Evolutionary conservation across 352 stramenopile genomes (phyloP), one percentile per base, ranked within the genome.

Genomic region (Phytopythium vexans): DNA sequence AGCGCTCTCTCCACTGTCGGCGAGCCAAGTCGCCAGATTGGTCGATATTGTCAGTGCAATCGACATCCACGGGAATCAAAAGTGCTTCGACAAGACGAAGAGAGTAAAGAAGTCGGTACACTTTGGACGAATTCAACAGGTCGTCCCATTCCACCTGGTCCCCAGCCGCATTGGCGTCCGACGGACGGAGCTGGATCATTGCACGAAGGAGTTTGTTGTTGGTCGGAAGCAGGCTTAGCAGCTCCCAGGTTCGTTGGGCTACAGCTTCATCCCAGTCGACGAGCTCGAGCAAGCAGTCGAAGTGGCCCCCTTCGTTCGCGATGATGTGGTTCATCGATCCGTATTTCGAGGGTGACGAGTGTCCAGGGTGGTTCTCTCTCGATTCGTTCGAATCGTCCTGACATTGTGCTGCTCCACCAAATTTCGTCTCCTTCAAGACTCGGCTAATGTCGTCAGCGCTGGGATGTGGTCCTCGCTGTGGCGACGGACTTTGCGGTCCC

Each of bases 1-100:
- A 94, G 0, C 79, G 79, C 21, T 94, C 79, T 39, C 79, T 76
- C 83, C 83, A 94, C 41, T 92, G 79, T 15, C 83, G 70, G 21
- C 76, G 70, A 2, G 77, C 74, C 0, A 52, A 66, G 52, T 89
- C 41, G 5, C 16, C 33, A 8, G 51, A 50, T 3, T 31, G 5
- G 1, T 5, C 37, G 32, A 21, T 14, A 21, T n/a, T 9, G 6
- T 3, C 21, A 4, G 1, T 8, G 14, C 21, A 32, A 27, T 44
- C n/a, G 3, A 4, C 1, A 21, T 70, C 64, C 33, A 66, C 39
- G 16, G 77, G 74, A 8, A 92, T 56, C 9, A 92, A 62, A 0
- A 93, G 66, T 6, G 79, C 77, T 50, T 94, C 83, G 7, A 94
- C 60, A 21, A 92, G 53, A 4, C 83, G 68, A 33, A 94, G 57